Conservation (phyloP, 805 yeast species). For the Yarrowia osloensis region DNA sequence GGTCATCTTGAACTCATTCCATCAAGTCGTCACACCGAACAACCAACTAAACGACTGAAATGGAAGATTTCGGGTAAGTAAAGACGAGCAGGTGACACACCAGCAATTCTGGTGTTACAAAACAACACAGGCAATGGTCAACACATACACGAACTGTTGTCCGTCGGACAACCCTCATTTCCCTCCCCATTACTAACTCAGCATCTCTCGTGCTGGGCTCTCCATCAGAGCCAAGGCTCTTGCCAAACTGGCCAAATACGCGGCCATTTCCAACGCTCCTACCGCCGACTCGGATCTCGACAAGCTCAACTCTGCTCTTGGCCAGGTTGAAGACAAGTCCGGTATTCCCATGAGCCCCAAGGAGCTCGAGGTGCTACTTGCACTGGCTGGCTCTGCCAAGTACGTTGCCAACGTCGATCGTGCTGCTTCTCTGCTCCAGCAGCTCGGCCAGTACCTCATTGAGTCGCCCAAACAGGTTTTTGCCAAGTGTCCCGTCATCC, state of each 20-base stretch:
- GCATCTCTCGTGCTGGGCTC: slow-evolving; percentile 42
- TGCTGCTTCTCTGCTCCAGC: slow-evolving; percentile 49
- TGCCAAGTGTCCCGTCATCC: slow-evolving; percentile 37
- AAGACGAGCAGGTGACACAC: too few relatives aligned
- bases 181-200: slow-evolving; percentile 30
- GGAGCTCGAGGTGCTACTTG: slow-evolving; percentile 57
- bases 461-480: slow-evolving; percentile 51
- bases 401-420: slow-evolving; percentile 45
- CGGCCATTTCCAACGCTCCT: slow-evolving; percentile 37
- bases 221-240: slow-evolving; percentile 46
- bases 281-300: slow-evolving; percentile 35
- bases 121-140: too few relatives aligned
- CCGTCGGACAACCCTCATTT: not conserved
- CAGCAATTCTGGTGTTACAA: too few relatives aligned
- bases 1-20: not conserved
- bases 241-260: slow-evolving; percentile 43
- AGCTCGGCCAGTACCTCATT: slow-evolving; percentile 50
- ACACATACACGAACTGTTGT: not conserved
- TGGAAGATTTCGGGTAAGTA: slow-evolving; percentile 36
- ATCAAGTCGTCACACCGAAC: not conserved
- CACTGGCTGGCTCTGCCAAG: slow-evolving; percentile 53
- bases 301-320: slow-evolving; percentile 38
- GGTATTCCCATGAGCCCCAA: slow-evolving; percentile 37
- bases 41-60: slow-evolving; percentile 16
- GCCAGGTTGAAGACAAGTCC: slow-evolving; percentile 36